A percentile compares a stretch with the other conserved stretches of the same genome.
Conservation (phyloP, 768 basidiomycete genomes). For the Amanita phalloides region DNA sequence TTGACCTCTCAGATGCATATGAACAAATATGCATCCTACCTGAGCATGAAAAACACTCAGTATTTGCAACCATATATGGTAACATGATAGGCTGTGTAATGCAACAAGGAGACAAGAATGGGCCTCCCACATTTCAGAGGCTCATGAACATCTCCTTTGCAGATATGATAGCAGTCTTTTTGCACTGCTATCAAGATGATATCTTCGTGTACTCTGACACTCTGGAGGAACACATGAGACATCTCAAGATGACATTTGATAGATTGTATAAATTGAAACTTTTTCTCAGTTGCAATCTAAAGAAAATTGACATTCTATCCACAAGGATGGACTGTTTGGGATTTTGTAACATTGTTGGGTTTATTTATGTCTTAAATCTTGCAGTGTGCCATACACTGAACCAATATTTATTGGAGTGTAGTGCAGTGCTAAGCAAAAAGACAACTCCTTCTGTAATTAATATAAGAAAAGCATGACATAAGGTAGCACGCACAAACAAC, state of each 20-base stretch:
- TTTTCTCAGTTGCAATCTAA: constrained; percentile 13
- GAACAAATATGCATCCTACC: too few species aligned
- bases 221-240: constrained; percentile 20
- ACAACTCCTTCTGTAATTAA: too few species aligned
- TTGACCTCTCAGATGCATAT: constrained; percentile 17
- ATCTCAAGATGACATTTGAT: constrained; percentile 19
- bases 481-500: too few species aligned
- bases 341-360: too few species aligned
- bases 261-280: constrained; percentile 16
- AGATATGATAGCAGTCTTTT: constrained; percentile 19
- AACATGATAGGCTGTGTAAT: constrained; percentile 18
- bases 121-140: constrained; percentile 20
- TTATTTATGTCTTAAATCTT: too few species aligned
- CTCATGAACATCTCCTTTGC: constrained; percentile 23
- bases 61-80: constrained; percentile 16
- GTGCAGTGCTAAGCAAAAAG: too few species aligned
- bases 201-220: constrained; percentile 26
- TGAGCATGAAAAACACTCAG: constrained; percentile 11
- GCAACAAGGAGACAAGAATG: constrained; percentile 11
- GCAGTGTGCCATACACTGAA: too few species aligned
- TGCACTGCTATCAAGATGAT: too few species aligned
- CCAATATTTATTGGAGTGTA: too few species aligned
- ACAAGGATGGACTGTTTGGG: too few species aligned
- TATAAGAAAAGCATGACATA: too few species aligned
- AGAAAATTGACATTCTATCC: constrained; percentile 11